Percentiles rank a stretch among this genome's conserved stretches.
Evolutionary conservation across 495 filamentous ascomycete genomes (phyloP).

Genomic region (Neurospora sp.): DNA sequence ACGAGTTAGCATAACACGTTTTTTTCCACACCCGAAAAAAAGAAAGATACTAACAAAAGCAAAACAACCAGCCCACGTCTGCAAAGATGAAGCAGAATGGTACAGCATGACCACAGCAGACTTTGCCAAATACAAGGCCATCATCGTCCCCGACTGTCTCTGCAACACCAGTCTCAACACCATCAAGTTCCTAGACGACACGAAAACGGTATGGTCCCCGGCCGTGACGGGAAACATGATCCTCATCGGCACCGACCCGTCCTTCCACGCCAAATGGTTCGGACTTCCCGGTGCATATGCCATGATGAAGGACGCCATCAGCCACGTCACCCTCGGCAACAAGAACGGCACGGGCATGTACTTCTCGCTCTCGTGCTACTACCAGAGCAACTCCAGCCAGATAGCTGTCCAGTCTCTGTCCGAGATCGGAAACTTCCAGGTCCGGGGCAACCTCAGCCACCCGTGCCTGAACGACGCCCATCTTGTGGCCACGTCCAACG

Average conservation of each 20-base stretch:
- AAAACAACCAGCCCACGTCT: constrained; percentile 18
- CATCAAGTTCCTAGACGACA: constrained; percentile 22
- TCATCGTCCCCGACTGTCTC: constrained; percentile 19
- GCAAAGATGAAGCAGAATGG: constrained; percentile 20
- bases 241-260: constrained; percentile 22
- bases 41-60: constrained; percentile 4
- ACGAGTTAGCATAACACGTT: neutral
- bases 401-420: constrained; percentile 31
- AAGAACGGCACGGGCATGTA: constrained; percentile 22
- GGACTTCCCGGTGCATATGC: constrained; percentile 15
- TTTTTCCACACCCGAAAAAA: too few relatives aligned
- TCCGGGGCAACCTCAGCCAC: constrained; percentile 28
- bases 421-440: constrained; percentile 33
- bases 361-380: constrained; percentile 25
- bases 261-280: constrained; percentile 19
- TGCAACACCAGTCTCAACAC: constrained; percentile 18
- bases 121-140: constrained; percentile 24
- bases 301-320: constrained; percentile 21
- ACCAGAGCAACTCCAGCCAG: constrained; percentile 14
- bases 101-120: constrained; percentile 20
- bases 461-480: constrained; percentile 37
- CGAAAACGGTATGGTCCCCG: constrained; percentile 19
- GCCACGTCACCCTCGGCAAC: constrained; percentile 11
- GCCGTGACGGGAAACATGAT: constrained; percentile 24
- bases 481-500: constrained; percentile 31